Evolutionary conservation across 345 rosid genomes (phyloP).

Genomic region (Pugionium dolabratum): DNA sequence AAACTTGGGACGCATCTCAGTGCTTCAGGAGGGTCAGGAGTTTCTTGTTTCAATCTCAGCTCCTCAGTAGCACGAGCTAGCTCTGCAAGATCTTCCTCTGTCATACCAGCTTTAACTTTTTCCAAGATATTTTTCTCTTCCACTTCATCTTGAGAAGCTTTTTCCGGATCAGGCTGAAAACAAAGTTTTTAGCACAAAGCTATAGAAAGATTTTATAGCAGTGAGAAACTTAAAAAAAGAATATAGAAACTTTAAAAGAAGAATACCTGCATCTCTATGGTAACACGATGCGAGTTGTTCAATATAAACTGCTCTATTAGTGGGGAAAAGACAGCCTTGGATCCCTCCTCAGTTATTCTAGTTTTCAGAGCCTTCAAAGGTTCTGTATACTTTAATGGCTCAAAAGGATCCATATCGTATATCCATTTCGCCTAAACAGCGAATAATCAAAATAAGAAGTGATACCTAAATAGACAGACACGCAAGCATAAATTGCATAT

Average conservation of each 20-base stretch:
- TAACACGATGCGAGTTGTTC: constrained; percentile 81
- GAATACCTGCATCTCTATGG: constrained; percentile 90
- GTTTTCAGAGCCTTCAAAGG: constrained; percentile 77
- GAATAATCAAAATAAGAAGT: constrained; percentile 34
- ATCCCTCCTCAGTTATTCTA: constrained; percentile 81
- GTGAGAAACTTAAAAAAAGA: background rate
- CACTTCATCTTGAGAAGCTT: constrained; percentile 79
- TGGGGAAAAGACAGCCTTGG: constrained; percentile 95
- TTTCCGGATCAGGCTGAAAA: constrained; percentile 89
- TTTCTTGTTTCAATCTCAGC: constrained; percentile 84
- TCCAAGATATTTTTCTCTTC: constrained; percentile 71
- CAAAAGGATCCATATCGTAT: constrained; percentile 96
- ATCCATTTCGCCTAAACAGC: constrained; percentile 86
- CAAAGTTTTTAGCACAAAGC: constrained; percentile 28
- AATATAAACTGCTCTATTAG: constrained; percentile 79
- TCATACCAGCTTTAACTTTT: constrained; percentile 76
- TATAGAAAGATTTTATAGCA: constrained; percentile 16
- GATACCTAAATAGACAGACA: constrained; percentile 13
- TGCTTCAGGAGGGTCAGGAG: constrained; percentile 96
- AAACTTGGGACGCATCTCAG: constrained; percentile 81
- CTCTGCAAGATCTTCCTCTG: constrained; percentile 92
- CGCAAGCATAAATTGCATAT: constrained; percentile 7
- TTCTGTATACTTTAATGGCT: constrained; percentile 86
- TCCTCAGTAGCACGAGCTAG: constrained; percentile 84
- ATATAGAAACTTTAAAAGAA: background rate